Percentiles rank a stretch among this genome's conserved stretches.
Evolutionary conservation across 2,329 filamentous ascomycete genomes (phyloP).

Genomic region (Tolypocladium cylindrosporum): DNA sequence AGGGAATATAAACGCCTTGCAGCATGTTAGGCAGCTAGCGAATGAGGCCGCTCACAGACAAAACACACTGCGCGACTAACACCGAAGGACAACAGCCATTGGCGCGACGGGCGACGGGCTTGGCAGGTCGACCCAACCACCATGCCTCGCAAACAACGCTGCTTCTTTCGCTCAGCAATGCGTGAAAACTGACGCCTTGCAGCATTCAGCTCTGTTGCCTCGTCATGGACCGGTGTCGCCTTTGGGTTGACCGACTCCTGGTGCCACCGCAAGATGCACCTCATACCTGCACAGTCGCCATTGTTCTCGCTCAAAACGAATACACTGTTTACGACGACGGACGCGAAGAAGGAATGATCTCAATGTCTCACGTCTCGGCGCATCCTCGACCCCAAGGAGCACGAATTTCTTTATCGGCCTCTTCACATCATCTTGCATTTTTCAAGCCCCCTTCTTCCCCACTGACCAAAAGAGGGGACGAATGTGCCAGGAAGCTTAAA

Average conservation of each 20-base stretch:
- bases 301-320: too few relatives aligned
- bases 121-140: not conserved
- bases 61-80: not conserved
- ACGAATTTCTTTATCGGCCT: not conserved
- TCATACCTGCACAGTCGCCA: too few relatives aligned
- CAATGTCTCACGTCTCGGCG: not conserved
- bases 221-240: not conserved
- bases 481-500: not conserved
- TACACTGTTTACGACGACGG: not conserved
- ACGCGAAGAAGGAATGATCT: not conserved
- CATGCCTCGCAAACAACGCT: not conserved
- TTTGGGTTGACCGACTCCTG: not conserved
- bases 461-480: not conserved
- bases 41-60: not conserved
- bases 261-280: not conserved
- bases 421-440: not conserved
- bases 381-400: not conserved
- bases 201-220: not conserved
- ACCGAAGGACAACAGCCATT: not conserved
- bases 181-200: not conserved
- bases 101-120: not conserved
- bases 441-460: not conserved
- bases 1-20: not conserved
- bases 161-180: not conserved
- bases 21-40: not conserved